Percentiles rank a stretch among this genome's conserved stretches.
These are phyloP conservation scores for Aureobasidium sp. DNA, from an alignment of 2,329 filamentous ascomycete genomes.

Conservation along the genomic window DNA sequence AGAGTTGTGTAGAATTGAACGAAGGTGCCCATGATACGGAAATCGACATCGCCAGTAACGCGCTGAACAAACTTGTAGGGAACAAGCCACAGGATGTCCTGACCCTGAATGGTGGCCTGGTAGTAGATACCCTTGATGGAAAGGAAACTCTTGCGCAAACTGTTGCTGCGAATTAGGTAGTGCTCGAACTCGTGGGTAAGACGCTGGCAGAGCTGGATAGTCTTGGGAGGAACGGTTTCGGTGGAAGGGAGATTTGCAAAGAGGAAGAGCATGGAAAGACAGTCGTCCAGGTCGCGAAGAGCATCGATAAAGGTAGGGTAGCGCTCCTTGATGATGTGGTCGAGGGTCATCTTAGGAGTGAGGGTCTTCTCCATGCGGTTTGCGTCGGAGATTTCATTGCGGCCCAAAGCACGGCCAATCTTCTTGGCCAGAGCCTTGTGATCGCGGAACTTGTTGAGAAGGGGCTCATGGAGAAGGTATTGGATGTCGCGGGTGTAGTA, in stretches of 20 bases:
- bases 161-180: conserved; percentile 88
- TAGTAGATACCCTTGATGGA: conserved; percentile 99
- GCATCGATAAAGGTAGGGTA: conserved; percentile 97
- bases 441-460: conserved; percentile 90
- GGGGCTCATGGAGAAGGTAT: conserved; percentile 92
- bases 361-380: conserved; percentile 84
- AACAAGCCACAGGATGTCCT: conserved; percentile 94
- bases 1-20: conserved; percentile 98
- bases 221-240: conserved; percentile 82
- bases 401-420: conserved; percentile 83
- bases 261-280: conserved; percentile 90
- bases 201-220: conserved; percentile 89
- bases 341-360: conserved; percentile 81
- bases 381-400: conserved; percentile 85
- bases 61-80: conserved; percentile 97
- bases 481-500: conserved; percentile 93
- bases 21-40: conserved; percentile 98
- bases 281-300: conserved; percentile 90
- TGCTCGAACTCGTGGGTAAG: conserved; percentile 95
- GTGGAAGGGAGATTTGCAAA: conserved; percentile 95
- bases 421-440: conserved; percentile 97
- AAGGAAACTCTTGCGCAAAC: conserved; percentile 89
- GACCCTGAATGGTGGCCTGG: conserved; percentile 92
- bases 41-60: conserved; percentile 89
- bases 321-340: conserved; percentile 95